These are phyloP conservation scores for Saraca asoca DNA, from an alignment of 331 rosid species.

Conservation along the genomic window DNA sequence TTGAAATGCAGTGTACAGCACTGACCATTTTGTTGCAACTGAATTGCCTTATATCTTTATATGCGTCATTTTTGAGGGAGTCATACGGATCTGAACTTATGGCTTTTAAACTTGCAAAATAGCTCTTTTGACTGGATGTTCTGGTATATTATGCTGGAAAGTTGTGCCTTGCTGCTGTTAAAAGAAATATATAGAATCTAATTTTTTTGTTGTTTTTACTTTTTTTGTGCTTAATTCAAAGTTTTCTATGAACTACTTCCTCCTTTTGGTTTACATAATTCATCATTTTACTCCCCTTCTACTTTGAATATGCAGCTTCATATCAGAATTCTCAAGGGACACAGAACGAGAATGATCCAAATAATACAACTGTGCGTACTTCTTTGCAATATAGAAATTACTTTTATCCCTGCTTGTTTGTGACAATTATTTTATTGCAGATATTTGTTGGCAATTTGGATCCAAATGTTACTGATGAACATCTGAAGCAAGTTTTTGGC, in stretches of 20 bases:
- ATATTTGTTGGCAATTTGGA: slow-evolving; percentile 97
- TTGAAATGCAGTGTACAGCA: background rate
- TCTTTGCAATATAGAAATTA: slow-evolving; percentile 27
- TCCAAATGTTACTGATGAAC: slow-evolving; percentile 83
- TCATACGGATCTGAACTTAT: slow-evolving; percentile 7
- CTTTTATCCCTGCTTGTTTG: slow-evolving; percentile 9
- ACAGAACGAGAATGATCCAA: slow-evolving; percentile 87
- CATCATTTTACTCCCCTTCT: slow-evolving; percentile 35
- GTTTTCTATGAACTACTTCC: slow-evolving; percentile 1
- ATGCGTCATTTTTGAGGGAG: background rate
- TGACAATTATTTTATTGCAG: slow-evolving; percentile 50
- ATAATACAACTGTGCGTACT: slow-evolving; percentile 88
- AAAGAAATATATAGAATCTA: background rate
- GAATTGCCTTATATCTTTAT: background rate
- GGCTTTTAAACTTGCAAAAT: background rate
- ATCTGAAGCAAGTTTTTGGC: slow-evolving; percentile 85
- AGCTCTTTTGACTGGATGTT: slow-evolving; percentile 1
- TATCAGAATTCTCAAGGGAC: slow-evolving; percentile 76
- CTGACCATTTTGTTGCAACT: background rate
- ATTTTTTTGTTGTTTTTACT: background rate
- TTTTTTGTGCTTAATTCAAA: background rate
- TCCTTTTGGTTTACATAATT: background rate
- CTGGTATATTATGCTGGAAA: background rate
- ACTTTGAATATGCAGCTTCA: slow-evolving; percentile 71
- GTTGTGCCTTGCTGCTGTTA: background rate